A percentile compares a stretch with the other conserved stretches of the same genome.
Evolutionary conservation across 768 basidiomycete genomes (phyloP).

Genomic region (Lentinula guzmanii): DNA sequence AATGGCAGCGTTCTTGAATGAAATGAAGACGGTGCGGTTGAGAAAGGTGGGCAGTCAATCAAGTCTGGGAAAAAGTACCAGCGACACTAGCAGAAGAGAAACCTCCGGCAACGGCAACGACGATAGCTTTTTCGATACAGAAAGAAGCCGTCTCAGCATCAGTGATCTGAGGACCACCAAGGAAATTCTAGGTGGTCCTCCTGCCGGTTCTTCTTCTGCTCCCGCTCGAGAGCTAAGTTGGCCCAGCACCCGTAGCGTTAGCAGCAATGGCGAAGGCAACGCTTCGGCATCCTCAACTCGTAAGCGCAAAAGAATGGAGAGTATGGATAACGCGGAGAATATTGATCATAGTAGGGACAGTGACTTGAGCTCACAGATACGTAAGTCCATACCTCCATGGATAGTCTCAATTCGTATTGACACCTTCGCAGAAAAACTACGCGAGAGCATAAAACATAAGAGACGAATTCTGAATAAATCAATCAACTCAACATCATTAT

Average conservation of each 20-base stretch:
- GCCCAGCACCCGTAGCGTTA: constrained; percentile 2
- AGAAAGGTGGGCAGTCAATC: constrained; percentile 43
- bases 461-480: constrained; percentile 28
- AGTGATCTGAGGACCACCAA: background rate
- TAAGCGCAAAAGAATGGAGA: constrained; percentile 23
- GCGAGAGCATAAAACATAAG: constrained; percentile 9
- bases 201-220: background rate
- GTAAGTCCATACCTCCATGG: background rate
- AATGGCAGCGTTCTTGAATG: constrained; percentile 76
- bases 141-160: constrained; percentile 2
- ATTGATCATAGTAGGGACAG: background rate
- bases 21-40: constrained; percentile 72
- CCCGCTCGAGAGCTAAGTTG: background rate
- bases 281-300: background rate
- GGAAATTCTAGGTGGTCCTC: background rate
- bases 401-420: background rate
- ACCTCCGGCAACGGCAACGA: constrained; percentile 2
- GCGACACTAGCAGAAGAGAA: constrained; percentile 7
- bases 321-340: constrained; percentile 1
- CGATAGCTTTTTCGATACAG: background rate
- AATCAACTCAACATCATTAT: constrained; percentile 7
- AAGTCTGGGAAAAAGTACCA: background rate
- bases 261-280: background rate
- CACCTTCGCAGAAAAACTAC: background rate
- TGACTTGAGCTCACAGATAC: background rate